Conservation (phyloP, 2,329 filamentous ascomycete species). For the Sporothrix pallida region DNA sequence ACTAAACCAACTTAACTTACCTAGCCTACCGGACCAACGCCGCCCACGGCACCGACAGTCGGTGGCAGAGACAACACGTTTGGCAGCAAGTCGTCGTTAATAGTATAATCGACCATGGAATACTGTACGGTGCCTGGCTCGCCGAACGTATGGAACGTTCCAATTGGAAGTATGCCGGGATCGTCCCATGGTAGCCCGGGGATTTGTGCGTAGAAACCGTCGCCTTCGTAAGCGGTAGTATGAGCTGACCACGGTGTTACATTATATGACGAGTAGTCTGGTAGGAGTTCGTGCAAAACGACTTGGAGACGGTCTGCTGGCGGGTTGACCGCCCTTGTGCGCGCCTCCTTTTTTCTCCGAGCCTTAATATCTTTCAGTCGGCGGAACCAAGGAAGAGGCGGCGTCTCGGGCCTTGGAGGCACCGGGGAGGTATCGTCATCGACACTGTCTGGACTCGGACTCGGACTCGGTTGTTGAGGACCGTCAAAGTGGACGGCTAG, state of each 20-base stretch:
- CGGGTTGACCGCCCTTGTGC: not conserved
- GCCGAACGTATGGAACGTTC: not conserved
- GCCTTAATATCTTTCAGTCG: not conserved
- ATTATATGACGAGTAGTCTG: not conserved
- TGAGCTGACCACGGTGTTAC: not conserved
- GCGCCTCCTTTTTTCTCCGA: not conserved
- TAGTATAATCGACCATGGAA: not conserved
- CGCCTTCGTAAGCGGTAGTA: not conserved
- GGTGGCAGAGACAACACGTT: no score
- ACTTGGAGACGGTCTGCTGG: not conserved
- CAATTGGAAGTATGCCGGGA: not conserved
- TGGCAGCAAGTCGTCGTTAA: no score
- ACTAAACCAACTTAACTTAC: no score
- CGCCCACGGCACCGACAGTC: no score
- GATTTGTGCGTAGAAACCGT: not conserved
- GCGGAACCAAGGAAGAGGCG: not conserved
- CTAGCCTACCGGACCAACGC: no score
- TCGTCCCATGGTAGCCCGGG: not conserved
- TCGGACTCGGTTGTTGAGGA: not conserved
- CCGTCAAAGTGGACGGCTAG: not conserved
- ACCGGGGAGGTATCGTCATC: not conserved
- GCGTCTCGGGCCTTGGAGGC: not conserved
- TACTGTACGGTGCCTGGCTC: not conserved
- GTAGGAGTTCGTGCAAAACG: not conserved
- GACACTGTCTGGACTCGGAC: not conserved